Conservation (phyloP, 1,139 yeast genomes). For the Suhomyces ambrosiae region DNA sequence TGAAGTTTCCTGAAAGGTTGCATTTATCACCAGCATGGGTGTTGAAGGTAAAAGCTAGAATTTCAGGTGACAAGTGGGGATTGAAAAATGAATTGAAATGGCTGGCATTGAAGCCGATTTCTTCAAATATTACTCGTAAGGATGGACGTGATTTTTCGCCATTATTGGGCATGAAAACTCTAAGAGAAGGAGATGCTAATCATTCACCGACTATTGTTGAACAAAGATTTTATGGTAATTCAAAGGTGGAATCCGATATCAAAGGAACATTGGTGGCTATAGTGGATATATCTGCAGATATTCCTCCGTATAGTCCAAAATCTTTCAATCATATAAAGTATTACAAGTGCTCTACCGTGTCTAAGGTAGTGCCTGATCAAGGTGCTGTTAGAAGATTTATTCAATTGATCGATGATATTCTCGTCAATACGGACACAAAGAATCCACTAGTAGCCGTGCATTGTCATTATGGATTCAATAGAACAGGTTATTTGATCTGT, state of each 20-base stretch:
- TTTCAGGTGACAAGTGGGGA: constrained; percentile 77
- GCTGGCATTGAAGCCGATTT: constrained; percentile 58
- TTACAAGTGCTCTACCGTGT: constrained; percentile 75
- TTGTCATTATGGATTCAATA: constrained; percentile 80
- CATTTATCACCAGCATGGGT: constrained; percentile 67
- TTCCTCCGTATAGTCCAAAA: constrained; percentile 72
- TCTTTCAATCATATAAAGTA: constrained; percentile 57
- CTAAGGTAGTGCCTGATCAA: constrained; percentile 73
- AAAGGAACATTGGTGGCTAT: constrained; percentile 53
- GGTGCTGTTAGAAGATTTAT: constrained; percentile 60
- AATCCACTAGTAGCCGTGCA: constrained; percentile 62
- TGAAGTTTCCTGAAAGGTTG: constrained; percentile 48
- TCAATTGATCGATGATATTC: constrained; percentile 53
- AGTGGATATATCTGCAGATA: constrained; percentile 74
- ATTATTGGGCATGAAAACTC: constrained; percentile 73
- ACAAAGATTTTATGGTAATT: constrained; percentile 35
- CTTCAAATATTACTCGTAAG: constrained; percentile 41
- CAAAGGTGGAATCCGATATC: constrained; percentile 27
- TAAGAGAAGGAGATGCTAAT: constrained; percentile 60
- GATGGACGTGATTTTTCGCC: constrained; percentile 43
- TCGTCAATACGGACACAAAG: constrained; percentile 25
- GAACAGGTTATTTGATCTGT: constrained; percentile 76
- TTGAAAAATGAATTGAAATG: constrained; percentile 74
- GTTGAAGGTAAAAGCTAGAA: constrained; percentile 58
- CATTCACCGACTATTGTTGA: constrained; percentile 66